These are phyloP conservation scores for Lactifluus volemus DNA, from an alignment of 768 basidiomycete species.

Conservation along the genomic window DNA sequence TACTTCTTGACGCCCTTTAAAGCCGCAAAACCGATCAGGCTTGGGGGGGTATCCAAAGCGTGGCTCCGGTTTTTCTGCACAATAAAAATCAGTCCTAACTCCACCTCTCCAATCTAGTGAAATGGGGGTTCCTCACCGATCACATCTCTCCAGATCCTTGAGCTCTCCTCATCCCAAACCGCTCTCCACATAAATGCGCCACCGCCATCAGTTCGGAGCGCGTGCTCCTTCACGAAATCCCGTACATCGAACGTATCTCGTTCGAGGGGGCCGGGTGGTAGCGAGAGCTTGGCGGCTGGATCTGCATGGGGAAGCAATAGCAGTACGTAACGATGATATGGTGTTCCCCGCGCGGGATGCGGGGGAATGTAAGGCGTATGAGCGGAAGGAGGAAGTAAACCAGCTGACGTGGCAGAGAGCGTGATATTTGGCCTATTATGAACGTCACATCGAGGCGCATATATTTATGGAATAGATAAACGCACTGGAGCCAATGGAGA, in stretches of 20 bases:
- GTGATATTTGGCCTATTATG: slow-evolving; percentile 66
- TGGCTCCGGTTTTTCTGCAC: slow-evolving; percentile 42
- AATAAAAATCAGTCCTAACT: slow-evolving; percentile 1
- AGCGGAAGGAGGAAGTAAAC: slow-evolving; percentile 33
- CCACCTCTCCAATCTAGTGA: neutral
- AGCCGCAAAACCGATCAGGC: slow-evolving; percentile 44
- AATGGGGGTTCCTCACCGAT: slow-evolving; percentile 46
- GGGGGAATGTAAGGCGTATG: slow-evolving; percentile 83
- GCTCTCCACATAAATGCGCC: slow-evolving; percentile 81
- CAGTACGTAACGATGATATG: slow-evolving; percentile 82
- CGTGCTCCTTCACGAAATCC: slow-evolving; percentile 48
- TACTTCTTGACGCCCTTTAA: slow-evolving; percentile 29
- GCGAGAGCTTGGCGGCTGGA: slow-evolving; percentile 22
- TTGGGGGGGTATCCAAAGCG: slow-evolving; percentile 46
- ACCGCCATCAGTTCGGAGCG: slow-evolving; percentile 49
- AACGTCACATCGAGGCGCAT: slow-evolving; percentile 15
- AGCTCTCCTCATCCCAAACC: slow-evolving; percentile 61
- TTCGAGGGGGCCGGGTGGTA: slow-evolving; percentile 23
- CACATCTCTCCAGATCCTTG: slow-evolving; percentile 54
- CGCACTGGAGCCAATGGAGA: slow-evolving; percentile 80
- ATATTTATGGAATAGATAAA: slow-evolving; percentile 4
- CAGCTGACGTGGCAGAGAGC: slow-evolving; percentile 49
- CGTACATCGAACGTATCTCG: slow-evolving; percentile 61
- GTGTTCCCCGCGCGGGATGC: slow-evolving; percentile 82
- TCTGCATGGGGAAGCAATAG: slow-evolving; percentile 66